These are phyloP conservation scores for Ceratocystis papillata DNA, from an alignment of 2,329 filamentous ascomycete species.

Conservation along the genomic window DNA sequence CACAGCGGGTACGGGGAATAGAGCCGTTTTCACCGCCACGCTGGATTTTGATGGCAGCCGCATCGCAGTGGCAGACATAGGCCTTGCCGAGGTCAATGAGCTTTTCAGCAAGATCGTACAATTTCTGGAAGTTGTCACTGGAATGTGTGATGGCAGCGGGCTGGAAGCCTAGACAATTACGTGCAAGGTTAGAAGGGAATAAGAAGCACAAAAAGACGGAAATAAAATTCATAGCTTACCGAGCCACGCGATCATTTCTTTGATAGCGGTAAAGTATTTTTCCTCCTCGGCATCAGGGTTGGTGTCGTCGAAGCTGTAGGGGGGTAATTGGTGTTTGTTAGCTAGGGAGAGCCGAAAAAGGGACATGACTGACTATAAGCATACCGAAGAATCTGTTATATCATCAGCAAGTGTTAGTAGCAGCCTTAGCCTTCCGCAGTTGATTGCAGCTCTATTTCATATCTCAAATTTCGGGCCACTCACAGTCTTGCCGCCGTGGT, in stretches of 20 bases:
- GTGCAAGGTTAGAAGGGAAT: background rate
- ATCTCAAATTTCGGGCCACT: conserved; percentile 23
- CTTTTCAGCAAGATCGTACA: conserved; percentile 83
- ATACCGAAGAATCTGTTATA: conserved; percentile 22
- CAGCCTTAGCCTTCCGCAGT: background rate
- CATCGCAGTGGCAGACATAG: conserved; percentile 83
- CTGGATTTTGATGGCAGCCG: conserved; percentile 75
- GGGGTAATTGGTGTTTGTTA: too few relatives aligned
- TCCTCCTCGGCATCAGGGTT: conserved; percentile 92
- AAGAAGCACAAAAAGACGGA: background rate
- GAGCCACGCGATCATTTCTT: conserved; percentile 79
- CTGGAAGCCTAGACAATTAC: conserved; percentile 44
- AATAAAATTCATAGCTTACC: conserved; percentile 32
- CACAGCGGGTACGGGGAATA: conserved; percentile 64
- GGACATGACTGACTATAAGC: background rate
- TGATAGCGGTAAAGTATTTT: conserved; percentile 77
- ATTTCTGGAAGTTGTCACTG: conserved; percentile 76
- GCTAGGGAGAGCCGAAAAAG: background rate
- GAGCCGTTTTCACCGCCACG: conserved; percentile 64
- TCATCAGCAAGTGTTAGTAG: background rate
- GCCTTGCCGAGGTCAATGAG: conserved; percentile 59
- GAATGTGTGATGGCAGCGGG: conserved; percentile 74
- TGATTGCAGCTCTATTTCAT: background rate
- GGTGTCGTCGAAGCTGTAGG: conserved; percentile 73
- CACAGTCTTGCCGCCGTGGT: conserved; percentile 57